Evolutionary conservation across 2,329 filamentous ascomycete genomes (phyloP).

Genomic region (Hymenoscyphus fraxineus): DNA sequence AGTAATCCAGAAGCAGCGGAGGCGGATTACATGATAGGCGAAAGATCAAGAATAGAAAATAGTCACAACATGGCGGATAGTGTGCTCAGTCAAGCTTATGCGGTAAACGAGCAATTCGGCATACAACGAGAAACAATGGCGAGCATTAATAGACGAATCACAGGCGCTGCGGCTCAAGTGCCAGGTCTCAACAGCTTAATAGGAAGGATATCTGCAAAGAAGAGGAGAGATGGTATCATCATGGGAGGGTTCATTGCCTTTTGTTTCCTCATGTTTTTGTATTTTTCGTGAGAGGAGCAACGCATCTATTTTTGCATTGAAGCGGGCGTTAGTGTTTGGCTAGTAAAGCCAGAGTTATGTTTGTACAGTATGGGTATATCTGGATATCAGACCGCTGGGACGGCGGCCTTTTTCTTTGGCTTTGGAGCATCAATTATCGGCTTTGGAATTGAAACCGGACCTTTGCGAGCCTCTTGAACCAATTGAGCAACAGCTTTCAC

Average conservation of each 20-base stretch:
- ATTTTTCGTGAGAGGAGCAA: conserved; percentile 56
- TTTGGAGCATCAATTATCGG: conserved; percentile 10
- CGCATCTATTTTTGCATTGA: conserved; percentile 19
- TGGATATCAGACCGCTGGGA: conserved; percentile 22
- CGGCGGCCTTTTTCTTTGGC: conserved; percentile 15
- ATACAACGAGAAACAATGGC: conserved; percentile 82
- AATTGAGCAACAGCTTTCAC: conserved; percentile 61
- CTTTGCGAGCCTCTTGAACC: conserved; percentile 48
- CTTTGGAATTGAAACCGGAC: conserved; percentile 22
- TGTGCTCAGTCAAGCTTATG: conserved; percentile 92
- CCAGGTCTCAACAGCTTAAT: conserved; percentile 92
- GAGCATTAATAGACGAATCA: conserved; percentile 88
- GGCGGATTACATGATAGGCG: conserved; percentile 95
- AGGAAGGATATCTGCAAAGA: conserved; percentile 87
- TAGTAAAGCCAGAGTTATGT: conserved; percentile 24
- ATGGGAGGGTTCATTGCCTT: conserved; percentile 87
- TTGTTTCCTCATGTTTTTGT: conserved; percentile 84
- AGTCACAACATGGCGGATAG: conserved; percentile 86
- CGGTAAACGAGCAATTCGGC: conserved; percentile 87
- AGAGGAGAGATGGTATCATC: conserved; percentile 91
- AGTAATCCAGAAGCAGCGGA: conserved; percentile 79
- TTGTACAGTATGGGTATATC: conserved; percentile 32
- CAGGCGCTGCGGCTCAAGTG: conserved; percentile 81
- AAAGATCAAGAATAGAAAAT: conserved; percentile 80
- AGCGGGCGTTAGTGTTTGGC: conserved; percentile 30